phyloP scores from a whole-genome alignment of 164 flowering plant genomes.

The Vitis riparia region DNA sequence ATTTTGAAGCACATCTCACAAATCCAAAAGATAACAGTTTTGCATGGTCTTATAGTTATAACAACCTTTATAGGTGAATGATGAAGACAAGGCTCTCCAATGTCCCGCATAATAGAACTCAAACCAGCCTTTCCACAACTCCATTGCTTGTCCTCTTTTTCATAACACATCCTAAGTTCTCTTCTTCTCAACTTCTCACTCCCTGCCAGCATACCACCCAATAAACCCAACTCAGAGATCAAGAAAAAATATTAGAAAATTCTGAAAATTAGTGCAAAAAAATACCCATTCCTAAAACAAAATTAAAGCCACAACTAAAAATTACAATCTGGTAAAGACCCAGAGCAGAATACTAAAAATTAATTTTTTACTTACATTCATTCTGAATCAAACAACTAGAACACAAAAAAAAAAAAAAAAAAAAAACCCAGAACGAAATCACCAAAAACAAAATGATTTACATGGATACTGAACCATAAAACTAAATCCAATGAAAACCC shows the following conservation, averaged over 20 bases:
- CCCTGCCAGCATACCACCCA: slow-evolving; percentile 1
- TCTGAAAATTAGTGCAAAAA: background rate
- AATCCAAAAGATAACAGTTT: background rate
- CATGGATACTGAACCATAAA: no score
- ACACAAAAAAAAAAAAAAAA: no score
- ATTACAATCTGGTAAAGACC: no score
- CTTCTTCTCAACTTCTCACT: background rate
- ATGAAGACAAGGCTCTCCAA: slow-evolving; percentile 81
- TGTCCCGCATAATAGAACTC: slow-evolving; percentile 66
- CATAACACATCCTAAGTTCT: slow-evolving; percentile 45
- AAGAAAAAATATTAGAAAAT: no score
- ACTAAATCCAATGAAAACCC: no score
- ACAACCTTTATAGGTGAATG: slow-evolving; percentile 70
- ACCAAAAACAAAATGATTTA: no score
- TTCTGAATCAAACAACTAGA: no score
- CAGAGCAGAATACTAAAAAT: no score
- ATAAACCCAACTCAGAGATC: background rate
- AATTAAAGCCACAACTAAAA: no score
- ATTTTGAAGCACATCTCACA: background rate
- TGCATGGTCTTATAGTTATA: slow-evolving; percentile 28
- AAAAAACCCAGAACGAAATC: no score
- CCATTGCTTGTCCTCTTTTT: slow-evolving; percentile 62
- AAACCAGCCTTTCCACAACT: slow-evolving; percentile 58
- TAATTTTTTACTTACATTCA: no score
- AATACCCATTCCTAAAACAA: background rate